Evolutionary conservation across 2,329 filamentous ascomycete species (phyloP), one percentile per base, ranked within the genome.

Genomic region (Aspergillus hiratsukae): DNA sequence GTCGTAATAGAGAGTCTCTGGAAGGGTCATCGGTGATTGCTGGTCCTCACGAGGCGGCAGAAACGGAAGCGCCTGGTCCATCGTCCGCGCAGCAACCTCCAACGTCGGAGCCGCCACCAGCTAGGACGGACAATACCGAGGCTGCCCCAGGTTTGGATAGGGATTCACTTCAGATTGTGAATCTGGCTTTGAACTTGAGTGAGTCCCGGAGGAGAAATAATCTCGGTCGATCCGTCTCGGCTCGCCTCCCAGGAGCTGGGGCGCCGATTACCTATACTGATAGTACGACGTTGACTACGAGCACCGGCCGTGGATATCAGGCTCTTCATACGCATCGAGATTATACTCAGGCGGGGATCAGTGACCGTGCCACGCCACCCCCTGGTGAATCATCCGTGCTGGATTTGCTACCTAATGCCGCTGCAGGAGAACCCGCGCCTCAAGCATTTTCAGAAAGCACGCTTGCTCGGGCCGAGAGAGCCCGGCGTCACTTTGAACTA

Each of bases 101-200:
- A 56, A 53, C 53, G 23, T 55, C 61, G 14, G 56, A 63, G 10
- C 60, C 58, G 43, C 50, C 55, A 23, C 59, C 61, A 35, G 51
- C 50, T 11, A 48, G 54, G 23, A 41, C 52, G 27, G 37, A 60
- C 21, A 43, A 58, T 11, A 52, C 55, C 23, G 62, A 61, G 53
- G 50, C 64, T 46, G 59, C 68, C 19, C 52, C 68, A 49, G 78
- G 74, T 5, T 69, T 89, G 21, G 85, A 91, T 65, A 81, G 88
- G 58, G 92, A 97, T 67, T 88, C 92, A 7, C 85, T 88, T 3
- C 90, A 96, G 72, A 95, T 97, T 61, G 91, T 97, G 45, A 91
- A 91, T 67, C 89, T 97, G 83, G 93, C 93, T 1, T 76, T 97
- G 64, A 94, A 88, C 61, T 75, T 97, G 51, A 96, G 89, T 76